Conservation (phyloP, 139 green algal genomes). For the Coelastrella sp. region DNA sequence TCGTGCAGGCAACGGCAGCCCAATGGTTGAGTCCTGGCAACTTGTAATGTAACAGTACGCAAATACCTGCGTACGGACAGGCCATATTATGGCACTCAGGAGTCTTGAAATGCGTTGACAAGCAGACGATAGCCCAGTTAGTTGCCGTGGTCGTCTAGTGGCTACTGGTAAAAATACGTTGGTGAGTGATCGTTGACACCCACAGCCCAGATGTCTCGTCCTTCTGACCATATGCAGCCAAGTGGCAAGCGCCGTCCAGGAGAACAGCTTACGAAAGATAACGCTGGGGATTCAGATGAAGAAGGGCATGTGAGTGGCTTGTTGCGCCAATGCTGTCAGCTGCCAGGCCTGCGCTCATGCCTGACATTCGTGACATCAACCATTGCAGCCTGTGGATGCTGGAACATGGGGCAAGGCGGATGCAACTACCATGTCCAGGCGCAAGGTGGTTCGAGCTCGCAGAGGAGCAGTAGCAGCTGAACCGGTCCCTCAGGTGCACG, state of each 20-base stretch:
- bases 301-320: conserved; percentile 46
- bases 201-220: conserved; percentile 43
- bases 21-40: no score
- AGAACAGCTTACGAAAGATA: conserved; percentile 75
- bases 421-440: conserved; percentile 64
- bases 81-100: no score
- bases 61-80: no score
- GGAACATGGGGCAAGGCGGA: conserved; percentile 68
- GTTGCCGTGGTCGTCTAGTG: no score
- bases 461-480: not conserved
- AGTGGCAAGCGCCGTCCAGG: conserved; percentile 71
- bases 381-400: conserved; percentile 44
- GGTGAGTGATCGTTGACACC: not conserved
- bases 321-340: not conserved
- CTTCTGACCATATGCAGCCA: conserved; percentile 68
- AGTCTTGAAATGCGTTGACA: no score
- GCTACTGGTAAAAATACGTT: no score
- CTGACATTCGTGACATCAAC: not conserved
- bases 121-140: no score
- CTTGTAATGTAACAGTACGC: no score
- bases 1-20: no score
- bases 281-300: conserved; percentile 54
- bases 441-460: conserved; percentile 66
- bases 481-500: not conserved
- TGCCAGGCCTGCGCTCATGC: not conserved